Evolutionary conservation across 225 moss, liverwort and hornwort genomes (phyloP).

Genomic region (Pseudisothecium myosuroides): DNA sequence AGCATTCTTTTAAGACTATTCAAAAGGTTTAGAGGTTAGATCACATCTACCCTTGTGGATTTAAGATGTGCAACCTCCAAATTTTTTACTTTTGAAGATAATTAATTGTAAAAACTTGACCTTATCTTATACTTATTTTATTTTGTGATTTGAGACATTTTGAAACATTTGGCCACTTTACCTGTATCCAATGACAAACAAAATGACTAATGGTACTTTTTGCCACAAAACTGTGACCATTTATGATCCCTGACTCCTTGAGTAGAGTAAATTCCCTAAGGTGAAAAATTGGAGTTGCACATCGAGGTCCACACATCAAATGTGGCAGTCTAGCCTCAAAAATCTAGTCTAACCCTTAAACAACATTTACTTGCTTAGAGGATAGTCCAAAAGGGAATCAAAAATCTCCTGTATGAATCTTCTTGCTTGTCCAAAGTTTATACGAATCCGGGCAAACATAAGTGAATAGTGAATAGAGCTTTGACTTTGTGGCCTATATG

Average conservation of each 20-base stretch:
- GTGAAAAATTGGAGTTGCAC: neutral
- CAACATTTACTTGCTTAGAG: neutral
- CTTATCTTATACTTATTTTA: neutral
- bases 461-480: neutral
- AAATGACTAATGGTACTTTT: too few species aligned
- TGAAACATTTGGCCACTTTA: accelerated
- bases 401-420: neutral
- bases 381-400: neutral
- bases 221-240: neutral
- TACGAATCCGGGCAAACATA: accelerated
- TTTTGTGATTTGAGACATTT: neutral
- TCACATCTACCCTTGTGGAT: accelerated
- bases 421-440: neutral
- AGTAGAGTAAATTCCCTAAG: accelerated
- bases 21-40: neutral
- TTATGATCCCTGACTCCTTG: too few species aligned
- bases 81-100: neutral
- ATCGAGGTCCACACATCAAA: accelerated
- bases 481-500: neutral
- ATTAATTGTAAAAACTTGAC: too few species aligned
- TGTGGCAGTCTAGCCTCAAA: accelerated
- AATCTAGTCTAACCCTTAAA: accelerated
- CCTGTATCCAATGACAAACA: neutral
- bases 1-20: neutral
- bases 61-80: neutral